A percentile compares a stretch with the other conserved stretches of the same genome.
phyloP scores from a whole-genome alignment of 768 basidiomycete species.

The Pleurotus platypus region DNA sequence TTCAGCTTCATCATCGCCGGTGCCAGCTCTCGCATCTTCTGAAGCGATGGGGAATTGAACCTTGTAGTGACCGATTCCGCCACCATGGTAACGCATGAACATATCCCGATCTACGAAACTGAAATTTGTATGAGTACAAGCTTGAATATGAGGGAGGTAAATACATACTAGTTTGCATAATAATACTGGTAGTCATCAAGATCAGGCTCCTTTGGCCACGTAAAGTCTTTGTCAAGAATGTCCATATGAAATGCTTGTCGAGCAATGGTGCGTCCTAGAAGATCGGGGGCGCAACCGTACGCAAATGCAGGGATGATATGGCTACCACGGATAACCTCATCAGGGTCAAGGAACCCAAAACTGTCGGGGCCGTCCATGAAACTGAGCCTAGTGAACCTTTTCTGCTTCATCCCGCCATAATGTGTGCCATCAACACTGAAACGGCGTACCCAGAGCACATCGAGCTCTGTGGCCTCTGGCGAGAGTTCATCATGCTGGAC shows the following conservation, averaged over 20 bases:
- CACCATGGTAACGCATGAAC: constrained; percentile 27
- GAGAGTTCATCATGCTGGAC: too few relatives aligned
- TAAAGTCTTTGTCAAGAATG: background rate
- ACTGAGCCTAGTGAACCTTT: constrained; percentile 14
- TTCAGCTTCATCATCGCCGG: too few relatives aligned
- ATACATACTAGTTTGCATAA: constrained; percentile 33
- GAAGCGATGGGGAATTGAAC: background rate
- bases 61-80: constrained; percentile 25
- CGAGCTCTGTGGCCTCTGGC: too few relatives aligned
- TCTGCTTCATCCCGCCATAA: too few relatives aligned
- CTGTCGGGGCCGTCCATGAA: constrained; percentile 21
- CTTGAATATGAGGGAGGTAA: background rate
- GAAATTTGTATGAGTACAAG: background rate
- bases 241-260: background rate
- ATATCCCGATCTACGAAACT: constrained; percentile 40
- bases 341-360: constrained; percentile 32
- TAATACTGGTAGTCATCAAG: constrained; percentile 21
- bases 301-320: constrained; percentile 31
- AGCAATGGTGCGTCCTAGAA: constrained; percentile 16
- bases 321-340: constrained; percentile 24
- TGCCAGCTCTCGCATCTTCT: too few relatives aligned
- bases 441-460: too few relatives aligned
- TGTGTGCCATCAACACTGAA: too few relatives aligned
- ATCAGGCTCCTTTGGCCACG: background rate
- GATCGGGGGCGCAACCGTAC: constrained; percentile 15